Base-by-base conservation (phyloP, 352 stramenopile genomes). In the Globisporangium sylvaticum region DNA sequence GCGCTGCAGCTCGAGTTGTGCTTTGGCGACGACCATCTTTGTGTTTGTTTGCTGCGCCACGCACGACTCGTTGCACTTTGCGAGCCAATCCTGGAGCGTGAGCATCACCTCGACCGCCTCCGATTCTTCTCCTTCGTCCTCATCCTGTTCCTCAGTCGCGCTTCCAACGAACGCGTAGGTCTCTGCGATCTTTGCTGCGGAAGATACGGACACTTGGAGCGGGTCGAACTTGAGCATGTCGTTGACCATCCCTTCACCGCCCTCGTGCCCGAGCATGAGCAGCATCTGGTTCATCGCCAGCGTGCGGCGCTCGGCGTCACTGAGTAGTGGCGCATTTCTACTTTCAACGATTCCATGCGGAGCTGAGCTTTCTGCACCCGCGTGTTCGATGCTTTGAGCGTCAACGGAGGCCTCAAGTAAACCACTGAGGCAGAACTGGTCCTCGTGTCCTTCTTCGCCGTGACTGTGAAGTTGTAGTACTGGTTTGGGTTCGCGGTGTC, bases 211-310 rank as follows among this genome's bases (percentile, higher is more conserved):
- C 3, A 88, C 74, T 12, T 77, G 58, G 12, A 88, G 48, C 22
- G 82, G 80, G 53, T 90, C 80, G 22, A 90, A 86, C 24, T 78
- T 78, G 5, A 87, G 78, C 78, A 90, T 88, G 22, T 68, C 78
- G 29, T 84, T 76, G 37, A 87, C 58, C 66, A 90, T 73, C 0
- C 70, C 74, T 62, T 77, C 73, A 2, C 81, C 82, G 6, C 68
- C 71, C 12, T 72, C 66, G 2, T 71, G 80, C 9, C 64, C 73
- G 3, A 90, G 62, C 82, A 90, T 87, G 9, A 68, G 50, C 32
- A 75, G 61, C 29, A 90, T 58, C 55, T 87, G 82, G 9, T 70
- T 76, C 58, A 79, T 32, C 2, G 78, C 78, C 25, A 87, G 60
- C 1, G 20, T 25, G 22, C 50, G 50, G 15, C 66, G 69, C 18